Base-by-base conservation (phyloP, 2,329 filamentous ascomycete species). In the Penicillium palitans region DNA sequence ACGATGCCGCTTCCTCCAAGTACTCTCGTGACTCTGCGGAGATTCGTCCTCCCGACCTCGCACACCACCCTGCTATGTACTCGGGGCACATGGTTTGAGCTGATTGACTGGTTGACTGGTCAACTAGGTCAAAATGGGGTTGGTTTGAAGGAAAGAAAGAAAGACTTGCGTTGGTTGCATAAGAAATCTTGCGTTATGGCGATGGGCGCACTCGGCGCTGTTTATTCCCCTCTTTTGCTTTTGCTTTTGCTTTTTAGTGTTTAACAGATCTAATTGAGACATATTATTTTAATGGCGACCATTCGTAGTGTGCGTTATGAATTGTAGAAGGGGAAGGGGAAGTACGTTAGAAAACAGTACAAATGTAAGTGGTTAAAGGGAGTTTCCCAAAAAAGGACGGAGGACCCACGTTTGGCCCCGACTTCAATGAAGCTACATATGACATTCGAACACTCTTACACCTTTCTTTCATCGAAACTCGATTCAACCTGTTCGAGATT, bases 41-140 rank as follows among this genome's bases (percentile, higher is more conserved):
- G 6, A 52, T 86, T 41, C 75, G 81, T 48, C 76, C 80, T 64
- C 85, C 85, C 3, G 79, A 86, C 64, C 72, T 83, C 54, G 82
- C 84, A 3, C 78, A 85, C 66, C 84, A 87, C 68, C 78, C 84
- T 7, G 78, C 78, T 19, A 71, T 78, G 71, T 69, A 71, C 39
- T 66, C 70, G 24, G 65, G 56, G 3, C 68, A 68, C 67, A 21
- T 71, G 59, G 60, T 48, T 57, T 60, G 48, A 51, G 25, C 42
- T 52, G 13, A 37, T 29, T 27, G 21, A 37, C 42, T 52, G 13
- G 42, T 29, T 27, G 21, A 37, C 40, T 17, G 40, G 51, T 37
- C 29, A 25, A 19, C 13, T 41, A 1, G 24, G 12, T 51, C 13
- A n/a, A 29, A 17, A 27, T n/a, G 6, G 40, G 2, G 29, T 46